Percentiles rank a stretch among this genome's conserved stretches.
Evolutionary conservation across 352 stramenopile species (phyloP).

Genomic region (Phytophthora macrochlamydospora): DNA sequence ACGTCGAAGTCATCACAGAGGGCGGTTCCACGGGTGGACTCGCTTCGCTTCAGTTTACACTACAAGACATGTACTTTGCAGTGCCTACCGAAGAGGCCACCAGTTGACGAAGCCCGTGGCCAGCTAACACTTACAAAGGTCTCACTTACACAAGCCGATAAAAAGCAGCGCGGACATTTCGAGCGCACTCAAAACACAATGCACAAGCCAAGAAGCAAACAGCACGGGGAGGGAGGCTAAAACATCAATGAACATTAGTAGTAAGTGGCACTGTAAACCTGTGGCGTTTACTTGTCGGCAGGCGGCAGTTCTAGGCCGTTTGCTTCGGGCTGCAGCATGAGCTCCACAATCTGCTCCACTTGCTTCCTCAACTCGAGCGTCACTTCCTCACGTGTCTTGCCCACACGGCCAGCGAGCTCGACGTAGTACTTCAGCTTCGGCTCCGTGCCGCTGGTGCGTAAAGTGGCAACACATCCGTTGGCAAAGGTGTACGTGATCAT

Average conservation of each 20-base stretch:
- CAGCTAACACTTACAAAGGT: slow-evolving; percentile 14
- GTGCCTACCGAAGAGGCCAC: slow-evolving; percentile 45
- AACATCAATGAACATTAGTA: slow-evolving; percentile 43
- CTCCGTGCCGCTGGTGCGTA: slow-evolving; percentile 98
- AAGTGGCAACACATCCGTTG: slow-evolving; percentile 96
- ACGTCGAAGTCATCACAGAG: slow-evolving; percentile 32
- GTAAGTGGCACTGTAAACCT: slow-evolving; percentile 20
- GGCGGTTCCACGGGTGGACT: slow-evolving; percentile 26
- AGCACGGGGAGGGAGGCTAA: slow-evolving; percentile 25
- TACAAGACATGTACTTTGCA: slow-evolving; percentile 85
- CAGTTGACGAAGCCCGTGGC: slow-evolving; percentile 17
- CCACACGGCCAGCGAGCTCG: slow-evolving; percentile 84
- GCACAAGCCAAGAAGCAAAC: slow-evolving; percentile 24
- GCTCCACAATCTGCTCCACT: slow-evolving; percentile 76
- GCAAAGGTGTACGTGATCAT: slow-evolving; percentile 98
- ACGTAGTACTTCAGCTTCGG: slow-evolving; percentile 99
- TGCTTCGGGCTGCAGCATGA: slow-evolving; percentile 82
- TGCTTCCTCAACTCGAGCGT: slow-evolving; percentile 57
- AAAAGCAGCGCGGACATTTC: slow-evolving; percentile 14
- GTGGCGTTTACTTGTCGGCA: slow-evolving; percentile 25
- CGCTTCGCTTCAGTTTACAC: slow-evolving; percentile 68
- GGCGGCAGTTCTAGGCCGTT: slow-evolving; percentile 76
- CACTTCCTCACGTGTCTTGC: slow-evolving; percentile 70
- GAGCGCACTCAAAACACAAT: slow-evolving; percentile 23
- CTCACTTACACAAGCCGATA: slow-evolving; percentile 15